Evolutionary conservation across 2,329 filamentous ascomycete genomes (phyloP), one percentile per base, ranked within the genome.

Genomic region (Neofusicoccum parvum): DNA sequence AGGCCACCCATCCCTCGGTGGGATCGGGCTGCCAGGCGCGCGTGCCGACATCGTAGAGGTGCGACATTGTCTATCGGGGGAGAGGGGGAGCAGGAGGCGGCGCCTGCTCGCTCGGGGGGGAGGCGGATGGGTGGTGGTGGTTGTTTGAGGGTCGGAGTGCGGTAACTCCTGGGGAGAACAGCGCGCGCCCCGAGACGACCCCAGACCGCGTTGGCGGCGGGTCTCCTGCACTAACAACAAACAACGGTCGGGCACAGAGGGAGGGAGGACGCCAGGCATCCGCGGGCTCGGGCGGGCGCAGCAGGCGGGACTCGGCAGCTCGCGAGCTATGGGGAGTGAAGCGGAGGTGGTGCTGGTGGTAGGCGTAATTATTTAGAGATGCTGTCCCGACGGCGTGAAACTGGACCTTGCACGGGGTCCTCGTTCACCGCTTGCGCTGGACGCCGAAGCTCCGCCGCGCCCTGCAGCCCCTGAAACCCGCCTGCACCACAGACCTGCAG

Each of bases 1-100:
- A 97, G 77, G 94, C 91, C 79, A 99, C 88, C 94, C 95, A 99
- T 82, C 95, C 95, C 81, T 99, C 94, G 68, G 92, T 92, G 78
- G 88, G 83, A 84, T 99, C 95, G 73, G 95, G 94, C 87, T 98
- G 95, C 95, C 95, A 99, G 78, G 94, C 95, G 87, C 92, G 89
- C 75, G 94, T 98, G 77, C 94, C 95, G 76, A 97, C 88, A 85
- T 98, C 94, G 83, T 96, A 98, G 78, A 88, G 92, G 81, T 96
- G 91, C 94, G 97, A 96, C 80, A 77, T 72, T 67, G 67, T 69
- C 66, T 68, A 58, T 67, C 69, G 51, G 49, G 64, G 63, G 63
- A 56, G 67, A 20, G 32, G 36, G 41, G 39, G 64, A 50, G 48
- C 56, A 49, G 43, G 54, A 50, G 27, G 48, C 45, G 37, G 51